A percentile compares a stretch with the other conserved stretches of the same genome.
These are phyloP conservation scores for Durotheca rogersii DNA, from an alignment of 495 filamentous ascomycete genomes.

Conservation along the genomic window DNA sequence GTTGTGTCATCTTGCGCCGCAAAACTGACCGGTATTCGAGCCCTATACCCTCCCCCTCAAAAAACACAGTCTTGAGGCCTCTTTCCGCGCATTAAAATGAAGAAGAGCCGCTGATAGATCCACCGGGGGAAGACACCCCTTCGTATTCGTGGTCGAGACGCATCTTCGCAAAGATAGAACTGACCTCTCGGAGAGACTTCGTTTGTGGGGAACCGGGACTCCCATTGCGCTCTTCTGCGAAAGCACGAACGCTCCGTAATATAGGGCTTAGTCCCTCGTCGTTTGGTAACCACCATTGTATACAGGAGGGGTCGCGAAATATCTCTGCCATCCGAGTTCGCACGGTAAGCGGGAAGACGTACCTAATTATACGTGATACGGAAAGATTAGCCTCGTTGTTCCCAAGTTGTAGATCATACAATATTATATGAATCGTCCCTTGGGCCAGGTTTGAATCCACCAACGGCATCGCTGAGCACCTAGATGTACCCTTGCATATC, in stretches of 20 bases:
- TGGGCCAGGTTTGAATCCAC: not conserved
- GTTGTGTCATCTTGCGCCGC: too few species aligned
- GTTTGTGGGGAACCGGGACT: constrained; percentile 61
- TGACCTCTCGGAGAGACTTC: constrained; percentile 73
- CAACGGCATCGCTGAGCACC: not conserved
- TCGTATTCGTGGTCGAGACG: constrained; percentile 33
- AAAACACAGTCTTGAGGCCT: not conserved
- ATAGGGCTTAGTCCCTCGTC: constrained; percentile 71
- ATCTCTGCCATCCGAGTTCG: constrained; percentile 70
- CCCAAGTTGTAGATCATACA: constrained; percentile 13
- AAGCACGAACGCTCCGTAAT: constrained; percentile 70
- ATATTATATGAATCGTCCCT: not conserved
- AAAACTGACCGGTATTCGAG: too few species aligned
- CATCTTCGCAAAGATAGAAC: constrained; percentile 63
- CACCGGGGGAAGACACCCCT: constrained; percentile 19
- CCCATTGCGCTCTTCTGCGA: constrained; percentile 70
- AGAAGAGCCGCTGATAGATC: constrained; percentile 23
- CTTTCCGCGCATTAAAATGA: constrained; percentile 4
- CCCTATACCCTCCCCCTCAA: too few species aligned
- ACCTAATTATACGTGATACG: constrained; percentile 51
- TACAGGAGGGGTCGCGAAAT: constrained; percentile 66
- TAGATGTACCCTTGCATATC: not conserved
- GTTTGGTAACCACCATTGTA: constrained; percentile 85
- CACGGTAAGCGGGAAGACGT: constrained; percentile 74
- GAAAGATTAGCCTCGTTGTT: constrained; percentile 22